phyloP scores from a whole-genome alignment of 2,329 filamentous ascomycete species.

The Colletotrichum spinosum region DNA sequence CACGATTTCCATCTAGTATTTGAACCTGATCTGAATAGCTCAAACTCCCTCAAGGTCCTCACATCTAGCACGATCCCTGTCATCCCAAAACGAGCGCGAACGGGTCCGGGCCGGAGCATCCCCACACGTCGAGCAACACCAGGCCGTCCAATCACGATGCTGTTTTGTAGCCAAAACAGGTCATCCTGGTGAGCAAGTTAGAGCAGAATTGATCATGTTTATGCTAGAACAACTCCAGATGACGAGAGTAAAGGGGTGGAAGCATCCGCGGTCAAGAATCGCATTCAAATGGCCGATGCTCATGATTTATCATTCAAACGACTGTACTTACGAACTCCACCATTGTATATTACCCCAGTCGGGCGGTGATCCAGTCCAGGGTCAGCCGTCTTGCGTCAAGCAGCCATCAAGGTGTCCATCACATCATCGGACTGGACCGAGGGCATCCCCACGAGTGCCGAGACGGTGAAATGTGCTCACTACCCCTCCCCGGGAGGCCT shows the following conservation, averaged over 20 bases:
- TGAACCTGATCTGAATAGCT: constrained; percentile 5
- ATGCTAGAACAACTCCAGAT: neutral
- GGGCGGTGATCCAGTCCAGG: too few relatives aligned
- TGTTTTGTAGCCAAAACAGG: constrained; percentile 41
- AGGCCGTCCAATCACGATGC: constrained; percentile 45
- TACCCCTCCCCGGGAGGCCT: constrained; percentile 15
- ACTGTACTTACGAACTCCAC: neutral
- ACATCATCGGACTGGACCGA: constrained; percentile 30
- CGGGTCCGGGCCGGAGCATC: constrained; percentile 29
- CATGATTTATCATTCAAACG: too few relatives aligned
- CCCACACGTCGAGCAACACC: constrained; percentile 6
- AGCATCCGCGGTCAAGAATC: neutral
- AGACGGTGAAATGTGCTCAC: constrained; percentile 33
- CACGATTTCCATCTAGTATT: neutral
- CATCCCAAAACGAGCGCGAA: constrained; percentile 33
- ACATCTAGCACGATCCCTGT: constrained; percentile 17
- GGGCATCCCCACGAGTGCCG: constrained; percentile 5
- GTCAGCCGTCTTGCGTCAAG: neutral
- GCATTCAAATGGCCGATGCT: neutral
- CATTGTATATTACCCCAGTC: neutral
- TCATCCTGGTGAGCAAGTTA: constrained; percentile 49
- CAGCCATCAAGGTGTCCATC: constrained; percentile 34
- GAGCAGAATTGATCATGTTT: constrained; percentile 44
- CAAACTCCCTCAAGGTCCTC: constrained; percentile 36
- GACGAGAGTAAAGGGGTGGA: neutral